A percentile compares a stretch with the other conserved stretches of the same genome.
These are phyloP conservation scores for Yarrowia alimentaria DNA, from an alignment of 805 yeast species.

Conservation along the genomic window DNA sequence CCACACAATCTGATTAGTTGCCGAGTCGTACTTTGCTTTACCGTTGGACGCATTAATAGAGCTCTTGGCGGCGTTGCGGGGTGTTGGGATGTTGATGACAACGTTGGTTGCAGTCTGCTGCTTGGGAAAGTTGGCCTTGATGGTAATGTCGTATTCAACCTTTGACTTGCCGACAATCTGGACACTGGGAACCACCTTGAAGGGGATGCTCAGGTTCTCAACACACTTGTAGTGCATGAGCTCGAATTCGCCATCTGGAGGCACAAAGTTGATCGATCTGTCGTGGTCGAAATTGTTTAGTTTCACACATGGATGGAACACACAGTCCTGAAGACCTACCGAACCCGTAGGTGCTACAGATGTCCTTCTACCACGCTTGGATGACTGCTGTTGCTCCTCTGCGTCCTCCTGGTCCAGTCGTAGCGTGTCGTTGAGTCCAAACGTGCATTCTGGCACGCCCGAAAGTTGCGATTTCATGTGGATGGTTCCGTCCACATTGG, in stretches of 20 bases:
- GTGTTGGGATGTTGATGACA: constrained; percentile 63
- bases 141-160: constrained; percentile 56
- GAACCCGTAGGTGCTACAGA: constrained; percentile 41
- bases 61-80: constrained; percentile 55
- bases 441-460: constrained; percentile 80
- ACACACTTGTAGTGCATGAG: constrained; percentile 68
- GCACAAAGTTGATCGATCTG: constrained; percentile 65
- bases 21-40: constrained; percentile 64
- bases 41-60: constrained; percentile 54
- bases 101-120: constrained; percentile 65
- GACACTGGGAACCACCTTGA: constrained; percentile 59
- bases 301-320: constrained; percentile 84
- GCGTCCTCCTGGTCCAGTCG: constrained; percentile 35
- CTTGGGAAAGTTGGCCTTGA: constrained; percentile 56
- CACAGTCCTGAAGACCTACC: constrained; percentile 69
- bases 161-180: constrained; percentile 46
- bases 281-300: constrained; percentile 65
- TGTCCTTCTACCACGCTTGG: constrained; percentile 33
- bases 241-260: constrained; percentile 87
- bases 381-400: constrained; percentile 33
- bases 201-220: constrained; percentile 66
- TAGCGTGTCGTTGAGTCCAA: constrained; percentile 66
- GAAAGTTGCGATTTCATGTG: constrained; percentile 67
- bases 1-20: constrained; percentile 68
- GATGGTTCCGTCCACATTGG: constrained; percentile 75